Evolutionary conservation across 2,329 filamentous ascomycete genomes (phyloP).

Genomic region (Teratosphaeria destructans): DNA sequence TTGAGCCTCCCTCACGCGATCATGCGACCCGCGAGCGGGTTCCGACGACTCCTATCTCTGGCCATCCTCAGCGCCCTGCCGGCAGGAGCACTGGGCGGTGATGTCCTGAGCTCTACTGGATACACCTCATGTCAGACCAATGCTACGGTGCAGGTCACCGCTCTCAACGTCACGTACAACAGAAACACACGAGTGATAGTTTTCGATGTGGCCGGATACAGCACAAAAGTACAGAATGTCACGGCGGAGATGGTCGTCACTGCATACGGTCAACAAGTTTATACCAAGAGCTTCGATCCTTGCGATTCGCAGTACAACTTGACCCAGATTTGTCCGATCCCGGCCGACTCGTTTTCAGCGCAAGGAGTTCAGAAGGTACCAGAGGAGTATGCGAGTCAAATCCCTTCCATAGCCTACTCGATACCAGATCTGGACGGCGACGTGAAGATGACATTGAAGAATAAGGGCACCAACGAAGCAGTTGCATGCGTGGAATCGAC

Average conservation of each 20-base stretch:
- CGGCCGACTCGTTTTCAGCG: constrained; percentile 63
- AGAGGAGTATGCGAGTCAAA: constrained; percentile 56
- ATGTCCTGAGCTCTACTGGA: constrained; percentile 69
- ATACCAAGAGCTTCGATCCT: constrained; percentile 71
- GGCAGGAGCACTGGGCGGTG: constrained; percentile 48
- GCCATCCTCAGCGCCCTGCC: constrained; percentile 26
- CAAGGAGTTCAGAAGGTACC: constrained; percentile 63
- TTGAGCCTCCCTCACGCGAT: constrained; percentile 4
- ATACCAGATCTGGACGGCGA: constrained; percentile 82
- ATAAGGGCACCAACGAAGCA: constrained; percentile 46
- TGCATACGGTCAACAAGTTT: constrained; percentile 76
- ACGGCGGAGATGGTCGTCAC: constrained; percentile 64
- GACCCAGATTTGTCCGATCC: constrained; percentile 72
- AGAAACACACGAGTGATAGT: constrained; percentile 59
- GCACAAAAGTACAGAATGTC: constrained; percentile 65
- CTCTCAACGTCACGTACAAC: constrained; percentile 70
- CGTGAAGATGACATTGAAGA: constrained; percentile 67
- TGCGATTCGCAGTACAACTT: constrained; percentile 54
- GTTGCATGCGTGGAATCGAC: constrained; percentile 75
- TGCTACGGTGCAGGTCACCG: constrained; percentile 57
- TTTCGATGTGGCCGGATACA: constrained; percentile 77
- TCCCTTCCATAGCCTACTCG: constrained; percentile 80
- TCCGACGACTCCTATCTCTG: constrained; percentile 15
- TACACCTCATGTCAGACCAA: constrained; percentile 62
- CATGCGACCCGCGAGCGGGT: constrained; percentile 20